These are phyloP conservation scores for Dysphania ambrosioides DNA, from an alignment of 148 eudicot genomes.

Conservation along the genomic window DNA sequence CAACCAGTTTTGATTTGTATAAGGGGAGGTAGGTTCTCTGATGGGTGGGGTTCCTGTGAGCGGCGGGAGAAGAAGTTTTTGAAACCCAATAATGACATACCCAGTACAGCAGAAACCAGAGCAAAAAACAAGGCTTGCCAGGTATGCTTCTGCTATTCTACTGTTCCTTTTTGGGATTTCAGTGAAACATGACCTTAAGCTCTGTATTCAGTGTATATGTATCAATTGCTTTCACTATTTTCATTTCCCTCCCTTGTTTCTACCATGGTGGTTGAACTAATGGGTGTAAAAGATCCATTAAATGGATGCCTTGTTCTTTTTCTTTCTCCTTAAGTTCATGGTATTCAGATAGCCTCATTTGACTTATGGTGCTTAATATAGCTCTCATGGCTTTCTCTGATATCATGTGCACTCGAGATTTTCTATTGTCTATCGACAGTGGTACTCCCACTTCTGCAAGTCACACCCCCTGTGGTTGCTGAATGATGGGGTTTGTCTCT, in stretches of 20 bases:
- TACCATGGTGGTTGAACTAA: neutral
- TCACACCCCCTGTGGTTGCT: neutral
- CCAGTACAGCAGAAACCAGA: conserved; percentile 98
- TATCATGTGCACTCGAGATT: neutral
- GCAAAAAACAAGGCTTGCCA: conserved; percentile 97
- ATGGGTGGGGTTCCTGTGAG: conserved; percentile 99
- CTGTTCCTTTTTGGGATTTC: neutral
- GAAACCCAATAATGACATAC: conserved; percentile 91
- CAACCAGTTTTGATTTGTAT: conserved; percentile 19
- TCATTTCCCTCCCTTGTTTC: neutral
- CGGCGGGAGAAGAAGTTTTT: conserved; percentile 79
- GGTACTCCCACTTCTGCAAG: neutral
- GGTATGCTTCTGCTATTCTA: conserved; percentile 35
- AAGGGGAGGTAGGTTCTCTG: conserved; percentile 95
- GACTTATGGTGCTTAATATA: neutral
- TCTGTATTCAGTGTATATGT: neutral
- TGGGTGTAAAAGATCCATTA: neutral
- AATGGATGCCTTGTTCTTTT: neutral
- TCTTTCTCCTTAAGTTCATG: neutral
- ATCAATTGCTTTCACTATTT: neutral
- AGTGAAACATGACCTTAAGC: neutral
- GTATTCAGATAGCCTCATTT: neutral
- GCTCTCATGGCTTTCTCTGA: neutral
- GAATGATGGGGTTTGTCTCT: neutral
- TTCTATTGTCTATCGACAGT: neutral